Evolutionary conservation across 331 rosid species (phyloP).

Genomic region (Acacia concinna): DNA sequence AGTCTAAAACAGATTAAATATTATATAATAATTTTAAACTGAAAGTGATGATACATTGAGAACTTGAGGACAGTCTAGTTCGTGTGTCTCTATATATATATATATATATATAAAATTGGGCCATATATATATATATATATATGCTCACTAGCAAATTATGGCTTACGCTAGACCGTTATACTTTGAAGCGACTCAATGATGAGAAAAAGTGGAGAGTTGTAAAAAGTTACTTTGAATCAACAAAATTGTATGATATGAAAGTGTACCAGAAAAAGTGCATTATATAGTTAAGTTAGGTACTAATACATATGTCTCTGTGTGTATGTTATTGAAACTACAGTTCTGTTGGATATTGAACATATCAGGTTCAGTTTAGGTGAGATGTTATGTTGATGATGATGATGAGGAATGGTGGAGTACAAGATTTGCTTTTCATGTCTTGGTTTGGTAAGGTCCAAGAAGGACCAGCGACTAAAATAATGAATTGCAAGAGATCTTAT

Average conservation of each 20-base stretch:
- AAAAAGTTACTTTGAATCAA: constrained; percentile 34
- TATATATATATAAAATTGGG: constrained; percentile 14
- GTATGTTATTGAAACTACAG: neutral
- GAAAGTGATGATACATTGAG: constrained; percentile 27
- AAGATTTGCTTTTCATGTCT: neutral
- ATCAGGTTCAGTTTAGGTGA: constrained; percentile 4
- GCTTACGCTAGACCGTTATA: constrained; percentile 10
- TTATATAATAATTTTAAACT: constrained; percentile 9
- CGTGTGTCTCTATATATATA: neutral
- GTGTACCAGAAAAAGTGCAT: neutral
- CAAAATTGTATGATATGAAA: constrained; percentile 9
- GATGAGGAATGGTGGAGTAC: constrained; percentile 2
- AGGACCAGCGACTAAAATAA: neutral
- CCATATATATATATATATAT: neutral
- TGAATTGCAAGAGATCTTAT: neutral
- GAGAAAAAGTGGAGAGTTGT: constrained; percentile 5
- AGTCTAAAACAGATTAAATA: neutral
- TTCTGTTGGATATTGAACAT: neutral
- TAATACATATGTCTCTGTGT: neutral
- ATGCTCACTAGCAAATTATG: neutral
- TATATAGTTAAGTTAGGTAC: neutral
- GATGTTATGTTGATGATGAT: neutral
- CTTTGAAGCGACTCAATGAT: constrained; percentile 60
- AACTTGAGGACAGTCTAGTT: neutral
- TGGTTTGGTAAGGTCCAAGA: neutral